phyloP scores from a whole-genome alignment of 352 stramenopile species.

The Aphanomyces stellatus region DNA sequence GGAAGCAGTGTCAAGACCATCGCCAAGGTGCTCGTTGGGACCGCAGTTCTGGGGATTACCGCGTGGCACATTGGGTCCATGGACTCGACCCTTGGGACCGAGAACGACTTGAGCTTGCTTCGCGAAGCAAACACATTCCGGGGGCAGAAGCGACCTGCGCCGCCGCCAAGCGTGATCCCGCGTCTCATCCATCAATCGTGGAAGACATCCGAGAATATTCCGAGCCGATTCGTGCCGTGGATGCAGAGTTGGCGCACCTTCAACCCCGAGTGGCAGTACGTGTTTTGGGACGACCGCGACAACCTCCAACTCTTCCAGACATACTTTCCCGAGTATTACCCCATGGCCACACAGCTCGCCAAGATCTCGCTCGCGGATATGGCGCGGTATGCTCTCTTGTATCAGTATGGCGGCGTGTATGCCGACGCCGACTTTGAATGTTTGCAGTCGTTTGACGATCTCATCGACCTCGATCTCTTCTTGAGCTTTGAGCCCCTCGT shows the following conservation, averaged over 20 bases:
- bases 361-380: conserved; percentile 47
- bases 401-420: conserved; percentile 42
- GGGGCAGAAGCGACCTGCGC: too few species aligned
- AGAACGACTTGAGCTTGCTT: too few species aligned
- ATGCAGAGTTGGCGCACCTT: conserved; percentile 39
- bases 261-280: conserved; percentile 41
- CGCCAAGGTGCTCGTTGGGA: too few species aligned
- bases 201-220: conserved; percentile 34
- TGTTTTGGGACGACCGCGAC: conserved; percentile 51
- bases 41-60: too few species aligned
- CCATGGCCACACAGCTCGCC: conserved; percentile 29
- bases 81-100: too few species aligned
- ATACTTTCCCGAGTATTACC: conserved; percentile 37
- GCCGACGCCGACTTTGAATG: conserved; percentile 50
- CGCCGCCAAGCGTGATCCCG: too few species aligned
- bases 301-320: conserved; percentile 40
- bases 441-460: conserved; percentile 29
- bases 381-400: conserved; percentile 42
- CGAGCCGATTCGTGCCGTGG: conserved; percentile 39
- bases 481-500: conserved; percentile 37
- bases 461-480: conserved; percentile 32
- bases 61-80: too few species aligned
- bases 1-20: too few species aligned
- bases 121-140: too few species aligned
- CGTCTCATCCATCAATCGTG: conserved; percentile 51